Evolutionary conservation across 257 asterid genomes (phyloP).

Genomic region (Primulina tabacum): DNA sequence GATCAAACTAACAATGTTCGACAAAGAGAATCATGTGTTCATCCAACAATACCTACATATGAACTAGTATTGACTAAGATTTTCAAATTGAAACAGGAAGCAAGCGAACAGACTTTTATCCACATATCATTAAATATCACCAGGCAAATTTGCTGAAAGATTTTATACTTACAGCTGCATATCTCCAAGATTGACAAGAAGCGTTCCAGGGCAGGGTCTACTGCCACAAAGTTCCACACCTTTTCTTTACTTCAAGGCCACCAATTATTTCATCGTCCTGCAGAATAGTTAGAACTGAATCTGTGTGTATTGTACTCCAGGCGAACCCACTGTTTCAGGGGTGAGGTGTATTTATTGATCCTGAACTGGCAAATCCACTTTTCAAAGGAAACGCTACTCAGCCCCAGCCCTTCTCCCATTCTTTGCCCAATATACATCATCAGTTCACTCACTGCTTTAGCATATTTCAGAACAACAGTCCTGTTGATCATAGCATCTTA

Average conservation of each 20-base stretch:
- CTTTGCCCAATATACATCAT: constrained; percentile 37
- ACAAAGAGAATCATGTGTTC: too few species aligned
- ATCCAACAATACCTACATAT: too few species aligned
- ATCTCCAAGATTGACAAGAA: constrained; percentile 67
- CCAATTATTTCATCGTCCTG: constrained; percentile 67
- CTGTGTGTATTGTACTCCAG: constrained; percentile 70
- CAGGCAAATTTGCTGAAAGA: not conserved
- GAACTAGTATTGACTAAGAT: too few species aligned
- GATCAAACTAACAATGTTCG: too few species aligned
- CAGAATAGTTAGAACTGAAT: constrained; percentile 64
- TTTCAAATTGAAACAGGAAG: too few species aligned
- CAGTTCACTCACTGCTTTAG: constrained; percentile 48
- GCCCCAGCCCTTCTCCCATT: constrained; percentile 48
- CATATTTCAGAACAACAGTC: constrained; percentile 45
- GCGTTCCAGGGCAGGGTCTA: constrained; percentile 58
- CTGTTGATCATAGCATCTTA: constrained; percentile 27
- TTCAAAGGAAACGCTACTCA: constrained; percentile 32
- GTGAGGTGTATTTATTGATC: constrained; percentile 62
- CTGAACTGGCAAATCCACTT: constrained; percentile 68
- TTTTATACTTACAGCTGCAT: constrained; percentile 37
- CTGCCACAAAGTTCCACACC: constrained; percentile 43
- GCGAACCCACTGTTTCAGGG: constrained; percentile 42
- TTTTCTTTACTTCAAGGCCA: constrained; percentile 61
- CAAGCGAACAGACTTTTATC: too few species aligned
- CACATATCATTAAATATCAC: not conserved